phyloP scores from a whole-genome alignment of 371 early-diverging fungal species.

The Mycotypha africana region DNA sequence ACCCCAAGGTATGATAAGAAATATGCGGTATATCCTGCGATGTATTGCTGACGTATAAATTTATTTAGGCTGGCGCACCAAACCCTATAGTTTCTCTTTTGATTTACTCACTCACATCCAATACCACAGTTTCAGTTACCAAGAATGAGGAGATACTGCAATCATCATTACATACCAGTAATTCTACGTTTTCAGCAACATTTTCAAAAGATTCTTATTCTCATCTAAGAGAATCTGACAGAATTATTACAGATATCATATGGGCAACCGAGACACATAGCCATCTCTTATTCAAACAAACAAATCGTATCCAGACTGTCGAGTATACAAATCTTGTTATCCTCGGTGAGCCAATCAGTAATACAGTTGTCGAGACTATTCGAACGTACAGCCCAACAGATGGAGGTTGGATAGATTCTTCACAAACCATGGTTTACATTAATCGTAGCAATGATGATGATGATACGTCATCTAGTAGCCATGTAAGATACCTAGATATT shows the following conservation, averaged over 20 bases:
- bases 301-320: conserved; percentile 88
- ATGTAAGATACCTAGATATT: conserved; percentile 75
- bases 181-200: conserved; percentile 10
- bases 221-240: conserved; percentile 59
- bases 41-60: background rate
- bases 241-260: conserved; percentile 45
- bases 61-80: conserved; percentile 62
- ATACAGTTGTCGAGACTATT: conserved; percentile 31
- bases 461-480: conserved; percentile 16
- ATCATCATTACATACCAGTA: too few species aligned
- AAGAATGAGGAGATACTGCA: too few species aligned
- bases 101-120: conserved; percentile 41
- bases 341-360: conserved; percentile 6
- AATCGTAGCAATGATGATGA: too few species aligned
- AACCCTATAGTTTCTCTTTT: conserved; percentile 82
- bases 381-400: conserved; percentile 57
- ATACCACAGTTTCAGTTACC: conserved; percentile 27
- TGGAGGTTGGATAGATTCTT: conserved; percentile 71
- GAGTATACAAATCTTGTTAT: conserved; percentile 58
- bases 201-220: conserved; percentile 8
- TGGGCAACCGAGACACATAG: conserved; percentile 72
- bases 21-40: background rate
- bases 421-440: conserved; percentile 41
- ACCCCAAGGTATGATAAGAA: conserved; percentile 68
- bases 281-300: conserved; percentile 71